phyloP scores from a whole-genome alignment of 148 eudicot species.

The Rhododendron simsii region DNA sequence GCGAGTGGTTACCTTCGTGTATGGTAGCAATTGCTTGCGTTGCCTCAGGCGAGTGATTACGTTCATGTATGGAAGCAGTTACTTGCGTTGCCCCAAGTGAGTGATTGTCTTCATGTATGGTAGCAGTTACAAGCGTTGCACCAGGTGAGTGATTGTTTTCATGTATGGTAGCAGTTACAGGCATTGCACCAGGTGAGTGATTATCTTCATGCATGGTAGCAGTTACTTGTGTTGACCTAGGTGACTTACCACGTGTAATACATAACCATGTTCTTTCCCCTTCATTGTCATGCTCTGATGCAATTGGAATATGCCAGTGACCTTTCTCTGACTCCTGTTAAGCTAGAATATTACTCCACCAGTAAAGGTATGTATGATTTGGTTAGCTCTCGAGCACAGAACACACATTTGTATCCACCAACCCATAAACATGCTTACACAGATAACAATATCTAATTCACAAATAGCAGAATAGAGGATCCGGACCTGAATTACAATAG shows the following conservation, averaged over 20 bases:
- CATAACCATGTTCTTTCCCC: slow-evolving; percentile 78
- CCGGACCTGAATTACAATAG: slow-evolving; percentile 80
- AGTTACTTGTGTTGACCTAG: slow-evolving; percentile 16
- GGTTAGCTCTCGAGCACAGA: background rate
- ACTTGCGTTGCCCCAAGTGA: background rate
- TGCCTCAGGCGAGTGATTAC: slow-evolving; percentile 23
- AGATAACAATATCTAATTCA: background rate
- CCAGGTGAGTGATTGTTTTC: background rate
- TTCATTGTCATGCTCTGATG: slow-evolving; percentile 52
- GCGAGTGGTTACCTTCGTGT: background rate
- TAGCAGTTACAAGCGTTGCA: too few species aligned
- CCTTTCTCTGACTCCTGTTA: slow-evolving; percentile 78
- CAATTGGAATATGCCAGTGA: slow-evolving; percentile 92
- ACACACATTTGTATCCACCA: background rate
- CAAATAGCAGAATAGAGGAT: slow-evolving; percentile 4
- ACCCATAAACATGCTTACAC: background rate
- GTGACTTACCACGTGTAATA: slow-evolving; percentile 48
- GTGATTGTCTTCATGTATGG: background rate
- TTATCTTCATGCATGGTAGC: slow-evolving; percentile 1
- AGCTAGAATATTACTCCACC: background rate
- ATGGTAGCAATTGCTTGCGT: too few species aligned
- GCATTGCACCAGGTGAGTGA: background rate
- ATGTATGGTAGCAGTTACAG: background rate
- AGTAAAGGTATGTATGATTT: background rate
- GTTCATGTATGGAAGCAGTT: slow-evolving; percentile 5